Percentiles rank a stretch among this genome's conserved stretches.
These are phyloP conservation scores for Crucibulum laeve DNA, from an alignment of 768 basidiomycete genomes.

Conservation along the genomic window DNA sequence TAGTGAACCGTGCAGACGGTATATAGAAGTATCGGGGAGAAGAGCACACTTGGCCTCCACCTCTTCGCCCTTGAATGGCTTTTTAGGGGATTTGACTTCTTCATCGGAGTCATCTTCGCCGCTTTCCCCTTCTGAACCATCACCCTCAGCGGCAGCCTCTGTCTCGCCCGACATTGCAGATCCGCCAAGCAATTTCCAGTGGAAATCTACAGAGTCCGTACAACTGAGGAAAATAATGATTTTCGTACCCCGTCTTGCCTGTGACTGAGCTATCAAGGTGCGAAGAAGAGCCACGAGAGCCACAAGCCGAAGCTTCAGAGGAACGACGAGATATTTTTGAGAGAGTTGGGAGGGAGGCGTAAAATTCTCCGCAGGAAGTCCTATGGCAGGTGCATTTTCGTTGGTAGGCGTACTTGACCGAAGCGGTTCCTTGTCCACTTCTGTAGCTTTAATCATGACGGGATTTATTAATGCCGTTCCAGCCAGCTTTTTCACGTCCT, in stretches of 20 bases:
- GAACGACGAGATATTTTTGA: conserved; percentile 87
- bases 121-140: conserved; percentile 15
- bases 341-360: conserved; percentile 91
- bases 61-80: conserved; percentile 26
- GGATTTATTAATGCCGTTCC: conserved; percentile 78
- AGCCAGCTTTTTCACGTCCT: conserved; percentile 91
- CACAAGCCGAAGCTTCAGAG: conserved; percentile 92
- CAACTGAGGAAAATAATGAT: conserved; percentile 96
- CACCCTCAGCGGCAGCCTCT: conserved; percentile 10
- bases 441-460: conserved; percentile 75
- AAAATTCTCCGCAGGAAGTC: conserved; percentile 51
- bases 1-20: conserved; percentile 90
- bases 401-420: conserved; percentile 12
- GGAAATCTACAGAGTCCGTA: conserved; percentile 97
- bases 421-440: conserved; percentile 34
- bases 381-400: conserved; percentile 8
- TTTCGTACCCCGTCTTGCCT: conserved; percentile 51
- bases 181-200: conserved; percentile 81
- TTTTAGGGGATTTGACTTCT: conserved; percentile 11
- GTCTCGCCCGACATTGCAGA: conserved; percentile 54
- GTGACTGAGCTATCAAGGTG: conserved; percentile 64
- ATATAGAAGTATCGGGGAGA: conserved; percentile 78
- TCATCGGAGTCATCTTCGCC: conserved; percentile 19
- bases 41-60: conserved; percentile 67
- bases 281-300: conserved; percentile 84